A percentile compares a stretch with the other conserved stretches of the same genome.
Evolutionary conservation across 2,329 filamentous ascomycete species (phyloP).

Genomic region (Metarhizium sp.): DNA sequence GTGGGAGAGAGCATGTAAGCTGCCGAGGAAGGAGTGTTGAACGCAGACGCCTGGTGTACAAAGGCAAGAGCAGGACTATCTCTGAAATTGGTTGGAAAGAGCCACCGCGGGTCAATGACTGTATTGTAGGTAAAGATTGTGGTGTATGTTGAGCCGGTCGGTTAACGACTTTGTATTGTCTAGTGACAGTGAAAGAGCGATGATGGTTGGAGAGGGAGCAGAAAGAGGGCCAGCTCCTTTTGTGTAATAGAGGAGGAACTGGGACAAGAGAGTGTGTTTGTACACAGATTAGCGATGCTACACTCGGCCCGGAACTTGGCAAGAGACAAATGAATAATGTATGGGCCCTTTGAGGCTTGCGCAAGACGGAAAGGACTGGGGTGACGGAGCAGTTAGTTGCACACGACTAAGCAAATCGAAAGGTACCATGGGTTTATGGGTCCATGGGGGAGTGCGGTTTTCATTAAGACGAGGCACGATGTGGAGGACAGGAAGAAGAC

Average conservation of each 20-base stretch:
- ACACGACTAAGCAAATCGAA: slow-evolving; percentile 4
- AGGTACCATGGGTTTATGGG: slow-evolving; percentile 5
- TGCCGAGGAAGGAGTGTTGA: not conserved
- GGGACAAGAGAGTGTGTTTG: not conserved
- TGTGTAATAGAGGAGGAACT: slow-evolving; percentile 1
- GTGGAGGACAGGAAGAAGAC: slow-evolving; percentile 1
- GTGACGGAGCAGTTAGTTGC: not conserved
- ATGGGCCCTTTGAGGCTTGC: slow-evolving; percentile 4
- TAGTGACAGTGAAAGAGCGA: not conserved
- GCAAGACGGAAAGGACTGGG: slow-evolving; percentile 3
- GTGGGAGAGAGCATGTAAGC: not conserved
- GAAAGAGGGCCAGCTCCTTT: slow-evolving; percentile 4
- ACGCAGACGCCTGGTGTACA: not conserved
- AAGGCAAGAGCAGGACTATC: not conserved
- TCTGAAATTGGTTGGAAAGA: not conserved
- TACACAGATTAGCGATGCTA: not conserved
- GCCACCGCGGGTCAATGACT: not conserved
- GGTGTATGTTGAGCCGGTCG: not conserved
- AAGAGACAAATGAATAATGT: slow-evolving; percentile 4
- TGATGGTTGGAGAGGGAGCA: not conserved
- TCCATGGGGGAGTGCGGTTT: slow-evolving; percentile 6
- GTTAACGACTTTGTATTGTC: not conserved
- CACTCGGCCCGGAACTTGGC: slow-evolving; percentile 3
- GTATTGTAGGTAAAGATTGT: not conserved
- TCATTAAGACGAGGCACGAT: not conserved